Base-by-base conservation (phyloP, 1,284 basidiomycete genomes). In the Irpex lacteus region DNA sequence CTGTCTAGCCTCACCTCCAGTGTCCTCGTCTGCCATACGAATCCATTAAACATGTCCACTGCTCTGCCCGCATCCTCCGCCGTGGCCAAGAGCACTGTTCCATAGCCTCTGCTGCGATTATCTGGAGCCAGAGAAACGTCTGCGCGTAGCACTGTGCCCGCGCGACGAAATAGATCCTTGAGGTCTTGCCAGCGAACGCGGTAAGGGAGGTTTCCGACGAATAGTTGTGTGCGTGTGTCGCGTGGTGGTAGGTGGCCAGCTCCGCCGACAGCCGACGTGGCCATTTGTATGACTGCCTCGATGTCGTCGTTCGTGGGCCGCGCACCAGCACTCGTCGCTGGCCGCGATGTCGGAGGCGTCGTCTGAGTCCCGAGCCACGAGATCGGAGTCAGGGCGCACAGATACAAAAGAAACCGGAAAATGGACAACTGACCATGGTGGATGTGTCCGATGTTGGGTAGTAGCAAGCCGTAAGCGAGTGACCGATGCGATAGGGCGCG, bases 151-250 rank as follows among this genome's bases (percentile, higher is more conserved):
- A 99, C 96, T 0, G 95, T 97, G 57, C 97, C 97, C 1, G 95
- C 93, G 69, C 94, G 91, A 59, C 97, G 89, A 77, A 98, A 98
- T 59, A 98, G 86, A 76, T 98, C 97, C 73, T 99, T 98, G 68
- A 99, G 86, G 78, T 99, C 97, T 80, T 98, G 96, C 96, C 96
- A 98, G 68, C 94, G 88, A 36, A 96, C 94, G 68, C 94, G 85
- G 78, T 95, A 95, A 0, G 95, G 95, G 15, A 98, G 85, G 74
- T 96, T 96, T 62, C 94, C 94, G 49, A 95, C 91, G 71, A 95
- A 96, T 8, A 95, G 83, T 77, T 96, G 94, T 0, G 94, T 96
- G 60, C 94, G 83, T 0, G 94, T 97, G 75, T 98, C 96, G 63
- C 86, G 76, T 1, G 84, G 84, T 58, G 86, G 84, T 8, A 86